Percentiles rank a stretch among this genome's conserved stretches.
phyloP scores from a whole-genome alignment of 352 stramenopile species.

The Elongisporangium prolatum region DNA sequence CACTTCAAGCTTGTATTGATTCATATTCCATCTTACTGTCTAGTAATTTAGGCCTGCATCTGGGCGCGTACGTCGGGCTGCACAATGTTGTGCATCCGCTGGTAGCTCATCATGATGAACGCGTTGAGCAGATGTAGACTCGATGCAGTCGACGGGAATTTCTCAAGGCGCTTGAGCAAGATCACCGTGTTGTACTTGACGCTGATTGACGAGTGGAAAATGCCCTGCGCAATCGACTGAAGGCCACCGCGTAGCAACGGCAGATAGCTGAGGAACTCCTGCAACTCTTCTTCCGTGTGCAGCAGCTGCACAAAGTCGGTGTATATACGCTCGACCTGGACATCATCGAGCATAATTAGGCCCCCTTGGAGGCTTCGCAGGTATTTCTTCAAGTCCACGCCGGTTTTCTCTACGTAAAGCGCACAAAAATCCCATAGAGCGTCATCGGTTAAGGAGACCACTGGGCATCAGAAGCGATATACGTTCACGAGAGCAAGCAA shows the following conservation, averaged over 20 bases:
- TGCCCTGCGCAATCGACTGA: slow-evolving; percentile 77
- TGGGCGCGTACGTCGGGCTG: slow-evolving; percentile 43
- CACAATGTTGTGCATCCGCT: slow-evolving; percentile 78
- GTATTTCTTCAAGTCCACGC: slow-evolving; percentile 77
- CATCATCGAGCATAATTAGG: slow-evolving; percentile 68
- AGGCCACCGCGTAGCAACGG: slow-evolving; percentile 71
- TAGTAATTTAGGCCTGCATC: slow-evolving; percentile 5
- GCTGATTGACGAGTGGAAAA: slow-evolving; percentile 83
- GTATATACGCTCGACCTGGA: slow-evolving; percentile 78
- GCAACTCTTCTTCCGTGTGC: slow-evolving; percentile 68
- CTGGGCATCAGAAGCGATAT: neutral
- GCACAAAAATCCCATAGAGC: slow-evolving; percentile 13
- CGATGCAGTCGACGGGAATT: slow-evolving; percentile 63
- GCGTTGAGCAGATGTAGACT: slow-evolving; percentile 71
- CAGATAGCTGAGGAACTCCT: slow-evolving; percentile 83
- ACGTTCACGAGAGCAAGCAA: slow-evolving; percentile 41
- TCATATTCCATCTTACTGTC: neutral
- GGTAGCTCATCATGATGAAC: slow-evolving; percentile 82
- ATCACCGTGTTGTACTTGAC: slow-evolving; percentile 88
- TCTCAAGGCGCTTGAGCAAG: slow-evolving; percentile 81
- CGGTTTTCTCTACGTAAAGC: slow-evolving; percentile 70
- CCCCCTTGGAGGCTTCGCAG: slow-evolving; percentile 76
- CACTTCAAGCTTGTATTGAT: slow-evolving; percentile 5
- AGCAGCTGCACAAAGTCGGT: slow-evolving; percentile 74
- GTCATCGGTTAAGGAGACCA: slow-evolving; percentile 40